Conservation (phyloP, 352 stramenopile species). For the Globisporangium rhizosaccharum region DNA sequence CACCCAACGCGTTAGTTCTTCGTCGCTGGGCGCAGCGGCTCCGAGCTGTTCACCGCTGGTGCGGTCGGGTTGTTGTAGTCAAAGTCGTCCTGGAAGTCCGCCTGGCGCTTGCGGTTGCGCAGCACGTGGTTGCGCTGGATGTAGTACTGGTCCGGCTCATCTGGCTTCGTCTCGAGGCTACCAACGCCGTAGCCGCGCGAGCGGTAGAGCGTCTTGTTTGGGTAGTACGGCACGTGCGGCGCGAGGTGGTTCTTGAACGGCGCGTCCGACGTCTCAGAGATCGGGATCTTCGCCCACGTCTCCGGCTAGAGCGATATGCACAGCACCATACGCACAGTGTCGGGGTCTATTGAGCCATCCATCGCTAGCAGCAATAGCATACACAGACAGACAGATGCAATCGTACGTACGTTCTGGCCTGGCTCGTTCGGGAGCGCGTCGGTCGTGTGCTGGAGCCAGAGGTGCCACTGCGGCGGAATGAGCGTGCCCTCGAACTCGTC, state of each 20-base stretch:
- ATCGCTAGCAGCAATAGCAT: not conserved
- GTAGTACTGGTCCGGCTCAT: slow-evolving; percentile 81
- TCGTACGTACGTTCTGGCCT: slow-evolving; percentile 48
- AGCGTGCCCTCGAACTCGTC: slow-evolving; percentile 76
- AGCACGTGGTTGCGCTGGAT: slow-evolving; percentile 70
- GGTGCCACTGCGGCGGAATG: slow-evolving; percentile 78
- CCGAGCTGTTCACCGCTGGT: slow-evolving; percentile 28
- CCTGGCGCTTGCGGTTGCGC: slow-evolving; percentile 57
- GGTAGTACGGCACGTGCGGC: slow-evolving; percentile 55
- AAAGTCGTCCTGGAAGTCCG: slow-evolving; percentile 62
- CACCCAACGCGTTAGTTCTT: slow-evolving; percentile 41
- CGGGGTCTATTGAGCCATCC: not conserved
- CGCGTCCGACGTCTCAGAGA: slow-evolving; percentile 49
- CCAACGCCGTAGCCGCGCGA: slow-evolving; percentile 76
- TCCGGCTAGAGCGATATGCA: slow-evolving; percentile 22
- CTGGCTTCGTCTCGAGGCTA: slow-evolving; percentile 47
- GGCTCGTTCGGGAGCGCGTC: slow-evolving; percentile 55
- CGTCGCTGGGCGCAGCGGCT: slow-evolving; percentile 50
- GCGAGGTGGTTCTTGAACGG: slow-evolving; percentile 70
- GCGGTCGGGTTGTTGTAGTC: slow-evolving; percentile 82
- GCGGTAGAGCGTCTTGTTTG: slow-evolving; percentile 74
- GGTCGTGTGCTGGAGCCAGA: slow-evolving; percentile 82
- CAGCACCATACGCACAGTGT: not conserved
- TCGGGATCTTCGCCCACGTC: slow-evolving; percentile 67
- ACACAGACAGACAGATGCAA: not conserved